phyloP scores from a whole-genome alignment of 1,284 basidiomycete species.

The Cryptococcus sp. region DNA sequence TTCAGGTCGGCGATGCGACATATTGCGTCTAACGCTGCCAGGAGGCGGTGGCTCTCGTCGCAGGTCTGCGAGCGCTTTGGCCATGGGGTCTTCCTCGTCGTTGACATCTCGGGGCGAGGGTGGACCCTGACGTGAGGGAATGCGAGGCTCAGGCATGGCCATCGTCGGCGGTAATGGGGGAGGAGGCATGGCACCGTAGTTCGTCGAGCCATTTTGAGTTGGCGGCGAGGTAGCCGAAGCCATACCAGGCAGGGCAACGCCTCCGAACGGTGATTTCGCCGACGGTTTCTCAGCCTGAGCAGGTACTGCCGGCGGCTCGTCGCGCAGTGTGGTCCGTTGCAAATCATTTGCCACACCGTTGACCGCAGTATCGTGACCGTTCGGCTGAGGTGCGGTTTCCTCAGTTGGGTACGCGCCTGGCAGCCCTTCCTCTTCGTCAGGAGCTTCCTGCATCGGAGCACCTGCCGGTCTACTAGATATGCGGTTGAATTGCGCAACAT shows the following conservation, averaged over 20 bases:
- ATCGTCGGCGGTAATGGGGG: constrained; percentile 35
- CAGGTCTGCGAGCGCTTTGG: constrained; percentile 66
- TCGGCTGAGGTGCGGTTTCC: constrained; percentile 11
- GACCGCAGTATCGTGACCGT: constrained; percentile 3
- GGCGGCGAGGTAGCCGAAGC: constrained; percentile 21
- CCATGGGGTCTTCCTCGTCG: constrained; percentile 69
- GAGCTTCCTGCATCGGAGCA: constrained; percentile 16
- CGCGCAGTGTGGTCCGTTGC: constrained; percentile 19
- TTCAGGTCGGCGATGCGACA: constrained; percentile 47
- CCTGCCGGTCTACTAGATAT: constrained; percentile 39
- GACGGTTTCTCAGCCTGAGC: constrained; percentile 8
- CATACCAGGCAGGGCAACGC: constrained; percentile 50
- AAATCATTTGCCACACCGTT: constrained; percentile 23
- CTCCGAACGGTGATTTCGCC: constrained; percentile 42
- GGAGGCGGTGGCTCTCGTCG: constrained; percentile 52
- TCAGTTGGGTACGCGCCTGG: constrained; percentile 7
- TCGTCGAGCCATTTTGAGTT: constrained; percentile 8
- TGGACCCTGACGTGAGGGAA: constrained; percentile 39
- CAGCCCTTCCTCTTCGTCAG: constrained; percentile 12
- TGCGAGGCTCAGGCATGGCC: constrained; percentile 41
- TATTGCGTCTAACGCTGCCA: constrained; percentile 43
- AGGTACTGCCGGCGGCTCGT: constrained; percentile 18
- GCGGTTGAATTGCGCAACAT: constrained; percentile 47
- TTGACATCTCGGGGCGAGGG: constrained; percentile 45
- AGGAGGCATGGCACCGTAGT: constrained; percentile 29